Base-by-base conservation (phyloP, 1,139 yeast species). In the Pneumocystis oryctolagi region DNA sequence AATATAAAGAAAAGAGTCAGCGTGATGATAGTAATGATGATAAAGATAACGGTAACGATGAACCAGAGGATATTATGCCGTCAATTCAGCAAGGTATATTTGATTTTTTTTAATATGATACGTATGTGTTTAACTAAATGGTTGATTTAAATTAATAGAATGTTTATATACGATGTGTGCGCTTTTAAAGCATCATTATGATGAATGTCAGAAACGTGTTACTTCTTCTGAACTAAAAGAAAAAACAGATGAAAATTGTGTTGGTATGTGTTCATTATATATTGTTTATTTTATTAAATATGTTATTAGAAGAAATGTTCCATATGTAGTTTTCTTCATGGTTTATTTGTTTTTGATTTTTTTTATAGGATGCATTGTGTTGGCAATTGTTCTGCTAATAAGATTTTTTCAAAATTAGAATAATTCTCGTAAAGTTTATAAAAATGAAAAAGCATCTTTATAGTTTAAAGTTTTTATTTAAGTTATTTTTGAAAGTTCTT, bases 161-260 rank as follows among this genome's bases (percentile, higher is more conserved):
- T 68, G 71, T 64, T 68, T 68, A 65, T 70, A 65, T 87, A 84
- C 74, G 78, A 82, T 68, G 66, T 88, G 96, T 76, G 81, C 84
- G 71, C 84, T 84, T 68, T 82, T 80, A 75, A 80, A 82, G 73
- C 97, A 90, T 77, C 97, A 90, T 77, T 89, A 86, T 78, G 85
- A 87, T 67, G 97, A 90, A 77, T 92, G 98, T 81, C 83, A 84
- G 66, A 97, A 87, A 76, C 88, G 97, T 79, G 97, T 92, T 69
- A 84, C 90, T 69, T 83, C 84, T 75, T 95, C 84, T 72, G 90
- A 88, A 72, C 5, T 31, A 25, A 31, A 9, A 12, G 30, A n/a
- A 47, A 47, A 47, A 47, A 12, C 12, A 47, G 31, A 47, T 47
- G 55, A 47, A 47, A 47, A 47, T 47, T 47, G 55, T 9, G 31